phyloP scores from a whole-genome alignment of 2,329 filamentous ascomycete genomes.

The Aspergillus sclerotialis region DNA sequence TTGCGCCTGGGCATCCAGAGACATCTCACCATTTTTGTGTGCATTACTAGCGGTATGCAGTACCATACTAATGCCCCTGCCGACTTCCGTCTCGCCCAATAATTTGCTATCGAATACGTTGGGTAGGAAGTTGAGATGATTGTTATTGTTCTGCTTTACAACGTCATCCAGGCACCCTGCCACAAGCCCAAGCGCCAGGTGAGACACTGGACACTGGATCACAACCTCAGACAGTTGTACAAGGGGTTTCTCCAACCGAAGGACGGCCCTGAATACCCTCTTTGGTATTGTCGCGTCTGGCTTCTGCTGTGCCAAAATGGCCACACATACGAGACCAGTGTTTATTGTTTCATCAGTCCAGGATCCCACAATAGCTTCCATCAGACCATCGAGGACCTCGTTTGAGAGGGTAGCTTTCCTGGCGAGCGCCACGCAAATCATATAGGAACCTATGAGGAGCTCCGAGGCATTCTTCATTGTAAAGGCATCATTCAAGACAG shows the following conservation, averaged over 20 bases:
- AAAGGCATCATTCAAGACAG: conserved; percentile 68
- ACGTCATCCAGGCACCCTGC: conserved; percentile 26
- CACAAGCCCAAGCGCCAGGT: conserved; percentile 31
- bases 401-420: conserved; percentile 76
- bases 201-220: conserved; percentile 25
- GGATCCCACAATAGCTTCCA: conserved; percentile 76
- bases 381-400: conserved; percentile 71
- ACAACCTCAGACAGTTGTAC: conserved; percentile 27
- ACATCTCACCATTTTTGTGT: conserved; percentile 36
- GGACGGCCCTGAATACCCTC: conserved; percentile 55
- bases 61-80: conserved; percentile 25
- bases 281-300: conserved; percentile 62
- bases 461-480: conserved; percentile 69
- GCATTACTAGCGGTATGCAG: conserved; percentile 35
- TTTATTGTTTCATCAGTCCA: conserved; percentile 68
- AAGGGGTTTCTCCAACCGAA: conserved; percentile 26
- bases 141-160: conserved; percentile 24
- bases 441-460: conserved; percentile 80
- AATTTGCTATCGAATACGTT: conserved; percentile 26
- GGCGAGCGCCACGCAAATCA: conserved; percentile 79
- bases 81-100: conserved; percentile 23
- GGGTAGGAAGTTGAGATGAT: conserved; percentile 42
- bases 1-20: conserved; percentile 50
- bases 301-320: conserved; percentile 74
- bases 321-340: conserved; percentile 70